These are phyloP conservation scores for Fusarium zealandicum DNA, from an alignment of 2,329 filamentous ascomycete genomes.

Conservation along the genomic window DNA sequence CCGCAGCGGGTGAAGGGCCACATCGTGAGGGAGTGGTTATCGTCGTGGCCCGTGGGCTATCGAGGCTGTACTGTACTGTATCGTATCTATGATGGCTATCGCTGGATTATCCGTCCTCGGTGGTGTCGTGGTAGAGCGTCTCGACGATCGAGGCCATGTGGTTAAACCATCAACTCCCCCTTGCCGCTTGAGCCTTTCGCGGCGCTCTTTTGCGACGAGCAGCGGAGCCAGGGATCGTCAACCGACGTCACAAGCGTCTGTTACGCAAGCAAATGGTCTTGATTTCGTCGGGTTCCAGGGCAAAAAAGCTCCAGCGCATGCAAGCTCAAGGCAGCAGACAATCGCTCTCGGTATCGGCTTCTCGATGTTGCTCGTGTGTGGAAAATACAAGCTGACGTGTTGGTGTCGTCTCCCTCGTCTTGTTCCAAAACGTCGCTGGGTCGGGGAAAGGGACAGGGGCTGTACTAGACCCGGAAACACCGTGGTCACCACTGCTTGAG, in stretches of 20 bases:
- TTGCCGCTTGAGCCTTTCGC: conserved; percentile 6
- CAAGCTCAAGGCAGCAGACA: no score
- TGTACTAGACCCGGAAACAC: conserved; percentile 1
- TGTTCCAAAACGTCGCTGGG: conserved; percentile 2
- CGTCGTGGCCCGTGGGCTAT: conserved; percentile 1
- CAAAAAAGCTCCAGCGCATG: no score
- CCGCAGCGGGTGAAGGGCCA: conserved; percentile 59
- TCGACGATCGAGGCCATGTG: conserved; percentile 8
- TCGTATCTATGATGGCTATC: no score
- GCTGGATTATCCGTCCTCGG: background rate
- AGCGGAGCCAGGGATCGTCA: conserved; percentile 1
- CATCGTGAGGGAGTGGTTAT: conserved; percentile 38
- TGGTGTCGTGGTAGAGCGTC: conserved; percentile 16
- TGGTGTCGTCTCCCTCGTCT: conserved; percentile 18
- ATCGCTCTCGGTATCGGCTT: no score
- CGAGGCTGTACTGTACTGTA: no score
- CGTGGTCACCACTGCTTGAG: conserved; percentile 8
- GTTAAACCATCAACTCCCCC: background rate
- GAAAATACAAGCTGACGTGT: background rate
- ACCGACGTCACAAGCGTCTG: conserved; percentile 13
- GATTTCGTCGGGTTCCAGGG: no score
- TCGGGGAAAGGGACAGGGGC: conserved; percentile 26
- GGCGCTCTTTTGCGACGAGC: conserved; percentile 20
- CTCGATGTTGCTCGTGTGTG: background rate
- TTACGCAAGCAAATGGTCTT: background rate